A percentile compares a stretch with the other conserved stretches of the same genome.
These are phyloP conservation scores for Thermothelomyces thermophilus DNA, from an alignment of 2,329 filamentous ascomycete genomes.

Conservation along the genomic window DNA sequence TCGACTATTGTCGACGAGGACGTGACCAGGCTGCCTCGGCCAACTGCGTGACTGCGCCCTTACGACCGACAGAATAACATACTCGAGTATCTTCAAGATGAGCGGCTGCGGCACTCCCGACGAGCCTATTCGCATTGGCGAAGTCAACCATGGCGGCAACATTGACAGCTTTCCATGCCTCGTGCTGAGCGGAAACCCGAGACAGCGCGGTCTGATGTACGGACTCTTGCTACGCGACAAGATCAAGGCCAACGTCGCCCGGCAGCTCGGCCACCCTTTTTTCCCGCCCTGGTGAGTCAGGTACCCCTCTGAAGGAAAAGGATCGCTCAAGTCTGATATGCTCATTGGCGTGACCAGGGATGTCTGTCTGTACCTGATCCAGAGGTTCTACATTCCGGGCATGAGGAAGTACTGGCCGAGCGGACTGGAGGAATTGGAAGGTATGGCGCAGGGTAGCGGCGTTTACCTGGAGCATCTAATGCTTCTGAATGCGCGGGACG, in stretches of 20 bases:
- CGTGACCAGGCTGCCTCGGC: neutral
- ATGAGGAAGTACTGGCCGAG: neutral
- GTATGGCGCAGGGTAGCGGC: neutral
- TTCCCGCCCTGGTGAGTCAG: slow-evolving; percentile 4
- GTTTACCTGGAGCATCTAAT: neutral
- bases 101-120: neutral
- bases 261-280: neutral
- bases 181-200: neutral
- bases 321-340: neutral
- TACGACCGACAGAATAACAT: neutral
- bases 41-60: neutral
- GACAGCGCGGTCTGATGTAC: neutral
- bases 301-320: neutral
- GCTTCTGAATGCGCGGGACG: slow-evolving; percentile 5
- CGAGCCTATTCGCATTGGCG: neutral
- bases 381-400: neutral
- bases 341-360: neutral
- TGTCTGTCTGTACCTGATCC: neutral
- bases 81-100: neutral
- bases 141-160: neutral
- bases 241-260: slow-evolving; percentile 7
- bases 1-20: neutral
- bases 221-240: neutral
- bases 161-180: neutral
- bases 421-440: neutral